phyloP scores from a whole-genome alignment of 2,329 filamentous ascomycete genomes.

The Penicillium thymicola region DNA sequence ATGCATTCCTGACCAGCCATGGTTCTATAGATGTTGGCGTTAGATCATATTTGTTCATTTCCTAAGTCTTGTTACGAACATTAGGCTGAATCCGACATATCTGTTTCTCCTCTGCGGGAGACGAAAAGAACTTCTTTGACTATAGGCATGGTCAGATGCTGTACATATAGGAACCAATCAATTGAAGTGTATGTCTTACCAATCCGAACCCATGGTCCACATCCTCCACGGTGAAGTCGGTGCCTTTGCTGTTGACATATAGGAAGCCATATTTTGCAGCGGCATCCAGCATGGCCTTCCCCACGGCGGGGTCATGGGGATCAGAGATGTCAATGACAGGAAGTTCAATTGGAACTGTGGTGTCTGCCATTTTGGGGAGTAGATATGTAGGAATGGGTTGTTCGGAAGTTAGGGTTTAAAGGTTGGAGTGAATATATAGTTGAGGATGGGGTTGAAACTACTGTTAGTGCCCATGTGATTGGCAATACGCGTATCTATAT shows the following conservation, averaged over 20 bases:
- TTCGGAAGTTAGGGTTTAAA: background rate
- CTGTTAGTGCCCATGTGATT: background rate
- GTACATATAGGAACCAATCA: background rate
- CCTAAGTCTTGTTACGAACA: slow-evolving; percentile 32
- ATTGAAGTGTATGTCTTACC: slow-evolving; percentile 47
- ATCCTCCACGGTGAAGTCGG: slow-evolving; percentile 62
- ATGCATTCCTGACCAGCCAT: slow-evolving; percentile 85
- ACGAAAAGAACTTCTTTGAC: slow-evolving; percentile 71
- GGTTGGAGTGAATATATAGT: background rate
- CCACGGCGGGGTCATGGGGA: slow-evolving; percentile 57
- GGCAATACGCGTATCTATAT: slow-evolving; percentile 14
- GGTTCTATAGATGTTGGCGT: slow-evolving; percentile 56
- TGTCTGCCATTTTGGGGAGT: slow-evolving; percentile 23
- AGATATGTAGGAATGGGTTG: background rate
- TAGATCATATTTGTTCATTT: background rate
- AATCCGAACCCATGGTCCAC: slow-evolving; percentile 71
- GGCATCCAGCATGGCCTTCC: slow-evolving; percentile 69
- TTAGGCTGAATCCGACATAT: slow-evolving; percentile 68
- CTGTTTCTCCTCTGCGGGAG: slow-evolving; percentile 68
- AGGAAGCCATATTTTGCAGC: slow-evolving; percentile 83
- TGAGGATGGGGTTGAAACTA: background rate
- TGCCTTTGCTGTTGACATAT: slow-evolving; percentile 74
- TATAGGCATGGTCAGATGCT: slow-evolving; percentile 32
- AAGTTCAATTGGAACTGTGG: slow-evolving; percentile 49
- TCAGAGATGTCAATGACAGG: slow-evolving; percentile 79